These are phyloP conservation scores for Chrysanthemum lavandulifolium DNA, from an alignment of 129 eudicot genomes.

Conservation along the genomic window DNA sequence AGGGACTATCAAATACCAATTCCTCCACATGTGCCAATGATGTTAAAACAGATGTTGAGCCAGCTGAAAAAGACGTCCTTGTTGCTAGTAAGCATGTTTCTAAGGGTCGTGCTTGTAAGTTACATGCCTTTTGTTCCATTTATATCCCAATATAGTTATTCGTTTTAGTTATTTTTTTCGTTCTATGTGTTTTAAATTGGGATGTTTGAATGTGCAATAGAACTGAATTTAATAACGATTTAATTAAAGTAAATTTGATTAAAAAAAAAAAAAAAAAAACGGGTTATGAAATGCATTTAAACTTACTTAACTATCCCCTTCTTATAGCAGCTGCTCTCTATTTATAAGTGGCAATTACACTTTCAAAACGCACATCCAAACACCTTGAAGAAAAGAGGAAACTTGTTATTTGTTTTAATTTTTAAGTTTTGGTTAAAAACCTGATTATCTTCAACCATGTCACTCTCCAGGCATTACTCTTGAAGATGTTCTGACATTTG, in stretches of 20 bases:
- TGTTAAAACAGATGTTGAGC: constrained; percentile 49
- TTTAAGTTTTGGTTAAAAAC: too few relatives aligned
- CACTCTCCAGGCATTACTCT: constrained; percentile 47
- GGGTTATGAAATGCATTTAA: too few relatives aligned
- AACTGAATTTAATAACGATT: neutral
- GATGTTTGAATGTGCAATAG: neutral
- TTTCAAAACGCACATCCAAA: neutral
- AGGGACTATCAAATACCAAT: constrained; percentile 7
- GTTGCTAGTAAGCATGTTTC: constrained; percentile 22
- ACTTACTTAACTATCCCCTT: neutral
- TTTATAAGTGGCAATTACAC: neutral
- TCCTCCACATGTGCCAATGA: constrained; percentile 28
- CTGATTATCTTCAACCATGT: too few relatives aligned
- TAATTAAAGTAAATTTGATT: neutral
- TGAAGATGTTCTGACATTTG: constrained; percentile 58
- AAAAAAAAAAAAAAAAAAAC: too few relatives aligned
- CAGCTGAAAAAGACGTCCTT: constrained; percentile 28
- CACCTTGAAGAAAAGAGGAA: neutral
- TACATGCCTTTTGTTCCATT: neutral
- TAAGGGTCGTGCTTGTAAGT: neutral
- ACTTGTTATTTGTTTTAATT: neutral
- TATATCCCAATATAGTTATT: constrained; percentile 1
- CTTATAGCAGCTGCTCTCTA: neutral
- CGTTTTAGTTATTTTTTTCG: neutral
- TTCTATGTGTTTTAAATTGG: neutral